These are phyloP conservation scores for Plantago coronopus DNA, from an alignment of 305 asterid genomes.

Conservation along the genomic window DNA sequence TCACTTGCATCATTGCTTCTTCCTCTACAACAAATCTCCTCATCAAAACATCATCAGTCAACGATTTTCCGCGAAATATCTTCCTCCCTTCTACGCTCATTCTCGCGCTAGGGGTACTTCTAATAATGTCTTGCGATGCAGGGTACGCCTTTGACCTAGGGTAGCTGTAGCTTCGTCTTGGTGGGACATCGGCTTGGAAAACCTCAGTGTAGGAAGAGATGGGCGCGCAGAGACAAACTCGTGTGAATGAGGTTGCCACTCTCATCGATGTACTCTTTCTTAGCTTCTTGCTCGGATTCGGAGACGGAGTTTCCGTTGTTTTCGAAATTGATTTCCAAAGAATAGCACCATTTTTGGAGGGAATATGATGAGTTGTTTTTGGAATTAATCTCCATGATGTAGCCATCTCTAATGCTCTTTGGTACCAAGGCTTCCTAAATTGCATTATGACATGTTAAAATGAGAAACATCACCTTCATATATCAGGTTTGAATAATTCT, in stretches of 20 bases:
- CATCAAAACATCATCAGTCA: conserved; percentile 77
- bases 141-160: conserved; percentile 45
- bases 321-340: conserved; percentile 54
- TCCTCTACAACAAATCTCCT: conserved; percentile 85
- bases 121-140: conserved; percentile 27
- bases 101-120: conserved; percentile 54
- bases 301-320: conserved; percentile 30
- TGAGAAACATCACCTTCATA: no score
- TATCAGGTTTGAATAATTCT: no score
- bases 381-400: conserved; percentile 55
- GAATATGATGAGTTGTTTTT: conserved; percentile 43
- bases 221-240: conserved; percentile 76
- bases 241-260: conserved; percentile 65
- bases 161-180: conserved; percentile 71
- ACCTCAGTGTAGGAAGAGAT: conserved; percentile 71
- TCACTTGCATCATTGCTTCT: conserved; percentile 77
- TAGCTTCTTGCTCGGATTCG: conserved; percentile 39
- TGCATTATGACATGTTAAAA: no score
- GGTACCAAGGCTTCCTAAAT: conserved; percentile 87
- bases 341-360: conserved; percentile 32
- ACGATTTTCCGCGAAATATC: conserved; percentile 67
- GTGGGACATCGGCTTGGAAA: conserved; percentile 67
- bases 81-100: conserved; percentile 67
- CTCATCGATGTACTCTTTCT: conserved; percentile 71
- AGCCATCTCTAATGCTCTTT: conserved; percentile 76